phyloP scores from a whole-genome alignment of 768 basidiomycete genomes.

The Tricholomella constricta region DNA sequence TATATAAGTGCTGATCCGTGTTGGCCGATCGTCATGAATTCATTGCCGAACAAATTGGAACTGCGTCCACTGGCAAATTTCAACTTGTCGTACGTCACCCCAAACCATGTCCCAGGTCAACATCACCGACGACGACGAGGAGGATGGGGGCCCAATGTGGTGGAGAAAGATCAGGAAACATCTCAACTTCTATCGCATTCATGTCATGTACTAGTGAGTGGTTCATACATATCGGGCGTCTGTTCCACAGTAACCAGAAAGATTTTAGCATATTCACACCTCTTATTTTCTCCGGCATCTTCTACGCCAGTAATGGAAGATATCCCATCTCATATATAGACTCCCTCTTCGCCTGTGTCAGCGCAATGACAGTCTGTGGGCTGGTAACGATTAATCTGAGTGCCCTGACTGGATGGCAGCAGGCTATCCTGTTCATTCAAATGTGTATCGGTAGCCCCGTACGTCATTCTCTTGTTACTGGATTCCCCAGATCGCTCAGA shows the following conservation, averaged over 20 bases:
- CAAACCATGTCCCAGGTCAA: not conserved
- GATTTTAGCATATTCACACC: slow-evolving; percentile 71
- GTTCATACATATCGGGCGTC: slow-evolving; percentile 2
- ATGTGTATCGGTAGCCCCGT: slow-evolving; percentile 81
- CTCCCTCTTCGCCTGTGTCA: slow-evolving; percentile 74
- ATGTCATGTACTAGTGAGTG: slow-evolving; percentile 62
- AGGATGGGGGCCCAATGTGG: slow-evolving; percentile 9
- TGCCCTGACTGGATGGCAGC: slow-evolving; percentile 68
- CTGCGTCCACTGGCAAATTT: too few relatives aligned
- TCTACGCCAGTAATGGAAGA: slow-evolving; percentile 81
- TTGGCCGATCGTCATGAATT: too few relatives aligned
- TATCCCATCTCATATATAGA: slow-evolving; percentile 76
- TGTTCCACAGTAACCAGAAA: slow-evolving; percentile 8
- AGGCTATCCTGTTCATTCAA: slow-evolving; percentile 69
- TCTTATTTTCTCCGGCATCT: slow-evolving; percentile 73
- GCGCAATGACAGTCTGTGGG: slow-evolving; percentile 80
- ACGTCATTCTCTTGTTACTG: slow-evolving; percentile 30
- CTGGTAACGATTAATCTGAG: slow-evolving; percentile 71
- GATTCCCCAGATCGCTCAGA: not conserved
- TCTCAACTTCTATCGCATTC: slow-evolving; percentile 70
- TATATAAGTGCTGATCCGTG: not conserved
- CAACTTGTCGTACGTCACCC: too few relatives aligned
- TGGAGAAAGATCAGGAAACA: slow-evolving; percentile 41
- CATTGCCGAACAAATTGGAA: too few relatives aligned
- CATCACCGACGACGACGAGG: slow-evolving; percentile 9